Percentiles rank a stretch among this genome's conserved stretches.
Conservation (phyloP, 805 yeast species). For the Deakozyma indianensis region DNA sequence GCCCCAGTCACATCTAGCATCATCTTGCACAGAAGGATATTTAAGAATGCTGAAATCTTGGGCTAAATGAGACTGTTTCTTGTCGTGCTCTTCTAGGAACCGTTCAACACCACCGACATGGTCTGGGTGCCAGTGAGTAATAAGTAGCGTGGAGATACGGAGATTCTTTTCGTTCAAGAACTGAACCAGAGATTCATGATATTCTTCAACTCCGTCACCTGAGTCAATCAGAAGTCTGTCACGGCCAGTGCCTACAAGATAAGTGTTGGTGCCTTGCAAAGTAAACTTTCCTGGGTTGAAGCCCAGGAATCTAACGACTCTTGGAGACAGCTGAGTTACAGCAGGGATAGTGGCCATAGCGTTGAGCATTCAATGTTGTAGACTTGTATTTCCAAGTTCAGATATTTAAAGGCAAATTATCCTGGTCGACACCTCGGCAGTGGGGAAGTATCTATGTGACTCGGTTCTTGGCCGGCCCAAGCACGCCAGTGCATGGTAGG, state of each 20-base stretch:
- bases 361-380: not conserved
- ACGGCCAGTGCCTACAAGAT: conserved; percentile 21
- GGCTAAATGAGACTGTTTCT: not conserved
- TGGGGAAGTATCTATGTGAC: not conserved
- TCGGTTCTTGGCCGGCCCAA: no score
- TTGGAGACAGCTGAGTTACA: conserved; percentile 16
- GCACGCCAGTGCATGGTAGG: no score
- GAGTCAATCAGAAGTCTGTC: conserved; percentile 22
- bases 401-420: not conserved
- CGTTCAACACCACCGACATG: conserved; percentile 19
- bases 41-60: conserved; percentile 1
- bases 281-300: conserved; percentile 24
- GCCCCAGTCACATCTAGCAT: not conserved
- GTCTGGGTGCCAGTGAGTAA: conserved; percentile 26
- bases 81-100: conserved; percentile 9
- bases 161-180: conserved; percentile 13
- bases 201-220: conserved; percentile 21
- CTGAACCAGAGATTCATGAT: conserved; percentile 12
- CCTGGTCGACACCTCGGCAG: not conserved
- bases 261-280: conserved; percentile 27
- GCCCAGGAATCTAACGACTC: conserved; percentile 22
- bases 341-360: conserved; percentile 8
- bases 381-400: not conserved
- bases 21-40: conserved; percentile 2
- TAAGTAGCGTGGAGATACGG: conserved; percentile 15